Conservation (phyloP, 768 basidiomycete genomes). For the Pholiota molesta region DNA sequence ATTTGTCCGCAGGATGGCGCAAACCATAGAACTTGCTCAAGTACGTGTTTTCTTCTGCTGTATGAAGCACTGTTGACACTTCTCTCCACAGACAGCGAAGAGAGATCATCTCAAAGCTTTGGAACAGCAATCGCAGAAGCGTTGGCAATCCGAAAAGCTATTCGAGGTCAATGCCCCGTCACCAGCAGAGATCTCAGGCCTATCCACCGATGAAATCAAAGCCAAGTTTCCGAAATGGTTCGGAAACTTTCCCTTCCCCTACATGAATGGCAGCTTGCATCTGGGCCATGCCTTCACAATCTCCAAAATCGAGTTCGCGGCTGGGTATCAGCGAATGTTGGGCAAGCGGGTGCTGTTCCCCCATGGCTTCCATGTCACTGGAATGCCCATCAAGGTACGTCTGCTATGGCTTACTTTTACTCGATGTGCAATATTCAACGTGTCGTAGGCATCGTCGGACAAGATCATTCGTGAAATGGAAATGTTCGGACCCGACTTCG, state of each 20-base stretch:
- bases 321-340: conserved; percentile 93
- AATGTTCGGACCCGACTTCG: conserved; percentile 91
- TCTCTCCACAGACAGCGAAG: conserved; percentile 80
- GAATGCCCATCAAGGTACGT: conserved; percentile 98
- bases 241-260: conserved; percentile 94
- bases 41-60: conserved; percentile 30
- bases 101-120: conserved; percentile 84
- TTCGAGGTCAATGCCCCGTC: conserved; percentile 89
- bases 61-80: not conserved
- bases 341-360: conserved; percentile 96
- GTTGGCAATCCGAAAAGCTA: conserved; percentile 75
- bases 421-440: not conserved
- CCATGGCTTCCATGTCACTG: conserved; percentile 97
- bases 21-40: conserved; percentile 69
- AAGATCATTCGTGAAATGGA: conserved; percentile 98
- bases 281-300: conserved; percentile 98
- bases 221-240: conserved; percentile 90
- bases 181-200: conserved; percentile 61
- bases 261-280: conserved; percentile 99
- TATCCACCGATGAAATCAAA: conserved; percentile 63
- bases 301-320: conserved; percentile 95
- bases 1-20: conserved; percentile 44
- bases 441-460: conserved; percentile 85
- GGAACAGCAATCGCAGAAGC: conserved; percentile 82
- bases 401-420: not conserved